phyloP scores from a whole-genome alignment of 192 early-diverging fungal species.

The Dimargaris cristalligena region DNA sequence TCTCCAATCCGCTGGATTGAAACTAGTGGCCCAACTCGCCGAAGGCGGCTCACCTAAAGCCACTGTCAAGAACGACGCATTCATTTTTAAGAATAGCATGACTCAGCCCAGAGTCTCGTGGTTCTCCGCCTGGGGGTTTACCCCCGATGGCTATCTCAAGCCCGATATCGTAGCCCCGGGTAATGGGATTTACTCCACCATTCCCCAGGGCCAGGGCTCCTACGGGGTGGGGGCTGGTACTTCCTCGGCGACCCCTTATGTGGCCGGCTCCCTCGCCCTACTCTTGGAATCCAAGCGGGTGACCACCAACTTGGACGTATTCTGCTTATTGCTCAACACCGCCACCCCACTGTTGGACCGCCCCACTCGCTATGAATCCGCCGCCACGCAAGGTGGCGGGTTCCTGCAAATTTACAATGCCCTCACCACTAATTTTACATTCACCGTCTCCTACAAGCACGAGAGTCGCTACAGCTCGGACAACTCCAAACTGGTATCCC shows the following conservation, averaged over 20 bases:
- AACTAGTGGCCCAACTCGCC: slow-evolving; percentile 13
- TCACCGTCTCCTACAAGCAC: not conserved
- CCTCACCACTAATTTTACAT: not conserved
- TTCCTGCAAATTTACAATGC: not conserved
- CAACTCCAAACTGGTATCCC: not conserved
- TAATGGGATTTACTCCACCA: slow-evolving; percentile 33
- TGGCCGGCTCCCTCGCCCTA: slow-evolving; percentile 29
- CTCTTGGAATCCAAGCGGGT: not conserved
- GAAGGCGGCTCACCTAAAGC: not conserved
- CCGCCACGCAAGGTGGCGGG: not conserved
- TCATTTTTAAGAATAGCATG: not conserved
- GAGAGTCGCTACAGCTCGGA: not conserved
- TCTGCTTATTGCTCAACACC: not conserved
- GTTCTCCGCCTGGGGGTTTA: slow-evolving; percentile 32
- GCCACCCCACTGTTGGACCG: not conserved
- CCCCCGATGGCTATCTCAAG: slow-evolving; percentile 29
- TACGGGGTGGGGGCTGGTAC: slow-evolving; percentile 34
- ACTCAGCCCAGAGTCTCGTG: not conserved
- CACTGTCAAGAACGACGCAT: not conserved
- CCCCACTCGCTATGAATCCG: not conserved
- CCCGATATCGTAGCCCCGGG: slow-evolving; percentile 34
- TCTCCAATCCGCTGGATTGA: slow-evolving; percentile 20
- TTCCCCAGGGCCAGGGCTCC: slow-evolving; percentile 24
- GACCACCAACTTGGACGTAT: not conserved
- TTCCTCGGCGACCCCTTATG: slow-evolving; percentile 42